Conservation (phyloP, 2,329 filamentous ascomycete species). For the Cytospora mali region DNA sequence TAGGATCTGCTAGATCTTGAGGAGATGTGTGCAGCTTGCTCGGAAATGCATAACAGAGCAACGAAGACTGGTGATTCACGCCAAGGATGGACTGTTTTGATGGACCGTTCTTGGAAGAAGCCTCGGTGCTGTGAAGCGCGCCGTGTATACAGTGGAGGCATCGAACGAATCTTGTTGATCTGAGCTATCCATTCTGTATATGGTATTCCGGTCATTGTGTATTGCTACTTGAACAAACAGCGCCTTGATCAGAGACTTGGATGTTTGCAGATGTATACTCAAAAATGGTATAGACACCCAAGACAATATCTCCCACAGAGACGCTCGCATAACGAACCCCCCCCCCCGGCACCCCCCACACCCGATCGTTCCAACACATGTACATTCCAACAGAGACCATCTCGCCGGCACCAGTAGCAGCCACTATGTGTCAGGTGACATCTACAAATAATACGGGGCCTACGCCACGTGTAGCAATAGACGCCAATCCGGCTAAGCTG, state of each 20-base stretch:
- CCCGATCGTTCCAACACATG: neutral
- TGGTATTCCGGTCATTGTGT: neutral
- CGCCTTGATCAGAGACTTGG: neutral
- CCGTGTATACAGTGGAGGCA: neutral
- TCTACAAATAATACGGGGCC: neutral
- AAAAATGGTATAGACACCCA: neutral
- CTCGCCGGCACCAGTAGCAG: neutral
- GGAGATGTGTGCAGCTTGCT: neutral
- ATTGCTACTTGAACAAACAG: neutral
- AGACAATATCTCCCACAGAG: neutral
- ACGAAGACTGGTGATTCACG: conserved; percentile 2
- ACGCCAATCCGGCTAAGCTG: neutral
- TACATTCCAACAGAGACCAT: neutral
- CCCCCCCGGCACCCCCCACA: too few relatives aligned
- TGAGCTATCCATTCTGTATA: neutral
- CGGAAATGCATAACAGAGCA: neutral
- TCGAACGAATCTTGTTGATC: neutral
- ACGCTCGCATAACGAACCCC: neutral
- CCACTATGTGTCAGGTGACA: neutral
- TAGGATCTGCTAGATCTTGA: neutral
- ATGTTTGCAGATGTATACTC: neutral
- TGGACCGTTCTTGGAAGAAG: neutral
- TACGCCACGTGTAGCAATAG: neutral
- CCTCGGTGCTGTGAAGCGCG: neutral
- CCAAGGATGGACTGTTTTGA: conserved; percentile 1